Percentiles rank a stretch among this genome's conserved stretches.
Evolutionary conservation across 805 yeast genomes (phyloP).

Genomic region (Barnettozyma vustinii): DNA sequence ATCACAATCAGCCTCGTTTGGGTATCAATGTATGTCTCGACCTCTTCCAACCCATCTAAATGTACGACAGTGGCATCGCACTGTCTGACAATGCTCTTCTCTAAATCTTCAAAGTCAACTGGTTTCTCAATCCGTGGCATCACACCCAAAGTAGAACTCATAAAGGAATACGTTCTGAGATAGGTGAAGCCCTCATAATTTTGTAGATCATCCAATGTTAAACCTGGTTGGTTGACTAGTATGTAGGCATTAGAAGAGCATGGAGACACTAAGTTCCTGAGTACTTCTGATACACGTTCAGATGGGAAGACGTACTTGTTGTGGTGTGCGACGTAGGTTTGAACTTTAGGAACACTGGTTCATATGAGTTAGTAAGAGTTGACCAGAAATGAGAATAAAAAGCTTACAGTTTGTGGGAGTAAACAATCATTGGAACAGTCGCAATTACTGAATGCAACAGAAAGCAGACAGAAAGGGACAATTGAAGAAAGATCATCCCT

Average conservation of each 20-base stretch:
- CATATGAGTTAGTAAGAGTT: background rate
- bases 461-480: background rate
- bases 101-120: conserved; percentile 38
- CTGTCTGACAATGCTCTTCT: conserved; percentile 35
- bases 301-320: conserved; percentile 22
- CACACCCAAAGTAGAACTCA: conserved; percentile 57
- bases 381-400: background rate
- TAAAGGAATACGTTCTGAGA: conserved; percentile 43
- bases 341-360: conserved; percentile 23
- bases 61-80: conserved; percentile 47
- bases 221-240: conserved; percentile 49
- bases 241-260: conserved; percentile 57
- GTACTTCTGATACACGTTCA: conserved; percentile 26
- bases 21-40: conserved; percentile 56
- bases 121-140: conserved; percentile 43
- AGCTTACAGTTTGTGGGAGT: conserved; percentile 20
- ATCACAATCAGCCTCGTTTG: conserved; percentile 57
- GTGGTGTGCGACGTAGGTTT: conserved; percentile 21
- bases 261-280: conserved; percentile 28
- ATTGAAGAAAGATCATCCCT: background rate
- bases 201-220: conserved; percentile 41
- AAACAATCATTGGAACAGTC: conserved; percentile 18
- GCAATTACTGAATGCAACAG: background rate
- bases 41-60: conserved; percentile 40
- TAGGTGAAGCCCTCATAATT: conserved; percentile 39